Base-by-base conservation (phyloP, 2,329 filamentous ascomycete genomes). In the Coniella vitis region DNA sequence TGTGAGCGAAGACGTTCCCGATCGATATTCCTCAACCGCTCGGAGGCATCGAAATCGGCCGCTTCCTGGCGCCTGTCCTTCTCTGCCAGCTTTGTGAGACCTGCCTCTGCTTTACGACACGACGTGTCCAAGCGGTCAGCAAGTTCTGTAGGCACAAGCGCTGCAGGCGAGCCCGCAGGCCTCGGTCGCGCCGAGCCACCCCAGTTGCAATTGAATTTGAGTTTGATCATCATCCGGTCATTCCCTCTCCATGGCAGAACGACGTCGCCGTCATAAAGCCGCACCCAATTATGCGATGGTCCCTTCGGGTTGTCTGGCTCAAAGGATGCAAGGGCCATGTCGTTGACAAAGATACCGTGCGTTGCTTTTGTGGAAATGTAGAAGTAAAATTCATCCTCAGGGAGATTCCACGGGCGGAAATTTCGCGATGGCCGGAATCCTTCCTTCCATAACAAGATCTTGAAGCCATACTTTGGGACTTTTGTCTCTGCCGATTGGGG, bases 401-500 rank as follows among this genome's bases (percentile, higher is more conserved):
- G 64, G 21, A 59, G 52, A 69, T 76, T 73, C 60, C 77, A 79
- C 45, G 76, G 76, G 32, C 71, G 70, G 45, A 73, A 60, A 19
- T 78, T 74, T 41, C 72, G 74, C 42, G 70, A 70, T 7, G 76
- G 72, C 49, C 87, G 84, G 50, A 84, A 83, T 10, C 78, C 79
- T 1, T 82, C 76, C 48, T 79, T 82, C 75, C 85, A 89, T 25
- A 93, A 79, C 31, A 88, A 73, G 34, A 96, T 71, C 58, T 87
- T 84, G 57, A 95, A 81, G 1, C 87, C 89, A 54, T 84, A 83
- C 61, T 91, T 91, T 1, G 90, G 88, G 32, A 97, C 80, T 14
- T 83, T 83, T 2, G 73, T 75, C 56, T 96, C 88, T 20, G 70
- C 68, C 25, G 65, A 69, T 41, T 83, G 71, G 1, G 76, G 66